Conservation (phyloP, 192 early-diverging fungal species). For the Chytriomyces hyalinus region DNA sequence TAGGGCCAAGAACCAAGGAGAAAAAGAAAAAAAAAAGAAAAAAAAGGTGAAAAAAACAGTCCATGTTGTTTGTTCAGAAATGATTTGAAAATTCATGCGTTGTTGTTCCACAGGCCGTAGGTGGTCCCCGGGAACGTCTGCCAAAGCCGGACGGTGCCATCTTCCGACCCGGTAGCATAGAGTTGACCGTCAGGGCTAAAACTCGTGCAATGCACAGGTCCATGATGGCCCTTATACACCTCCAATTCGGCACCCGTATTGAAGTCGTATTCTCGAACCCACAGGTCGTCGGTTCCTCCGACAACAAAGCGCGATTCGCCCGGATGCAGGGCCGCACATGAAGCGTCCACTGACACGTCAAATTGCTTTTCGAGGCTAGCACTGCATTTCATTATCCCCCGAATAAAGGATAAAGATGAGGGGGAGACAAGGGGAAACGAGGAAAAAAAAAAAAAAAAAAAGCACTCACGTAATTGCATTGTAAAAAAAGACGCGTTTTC, state of each 20-base stretch:
- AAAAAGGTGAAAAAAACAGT: no score
- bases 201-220: conserved; percentile 85
- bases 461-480: conserved; percentile 67
- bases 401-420: background rate
- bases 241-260: conserved; percentile 71
- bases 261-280: conserved; percentile 85
- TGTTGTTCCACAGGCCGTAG: conserved; percentile 77
- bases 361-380: conserved; percentile 44
- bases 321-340: conserved; percentile 83
- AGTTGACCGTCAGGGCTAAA: conserved; percentile 92
- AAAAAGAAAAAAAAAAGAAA: no score
- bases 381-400: conserved; percentile 6
- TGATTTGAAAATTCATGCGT: background rate
- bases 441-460: conserved; percentile 2
- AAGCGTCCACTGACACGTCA: conserved; percentile 61
- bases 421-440: background rate
- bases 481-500: conserved; percentile 76
- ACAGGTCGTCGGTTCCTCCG: conserved; percentile 79
- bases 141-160: conserved; percentile 91
- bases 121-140: conserved; percentile 79
- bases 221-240: conserved; percentile 90
- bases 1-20: no score
- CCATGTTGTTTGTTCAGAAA: no score
- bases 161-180: conserved; percentile 87
- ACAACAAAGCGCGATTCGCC: conserved; percentile 77